Base-by-base conservation (phyloP, 305 asterid genomes). In the Fraxinus xanthoxyloides region DNA sequence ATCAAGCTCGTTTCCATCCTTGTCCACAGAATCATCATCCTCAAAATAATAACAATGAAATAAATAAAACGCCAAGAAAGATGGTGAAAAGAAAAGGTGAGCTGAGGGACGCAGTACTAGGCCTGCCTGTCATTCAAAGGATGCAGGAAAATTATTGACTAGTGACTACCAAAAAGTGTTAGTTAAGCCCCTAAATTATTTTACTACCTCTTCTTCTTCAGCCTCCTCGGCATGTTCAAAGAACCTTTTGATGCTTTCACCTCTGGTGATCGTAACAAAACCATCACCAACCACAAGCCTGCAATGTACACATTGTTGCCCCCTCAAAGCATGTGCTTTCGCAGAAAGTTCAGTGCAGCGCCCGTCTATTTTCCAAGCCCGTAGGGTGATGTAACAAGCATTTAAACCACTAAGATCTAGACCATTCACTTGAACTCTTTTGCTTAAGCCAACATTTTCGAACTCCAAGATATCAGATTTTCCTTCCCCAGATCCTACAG, bases 181-280 rank as follows among this genome's bases (percentile, higher is more conserved):
- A 74, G 43, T 28, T 13, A 75, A 79, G 75, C 81, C 70, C 74
- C 35, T 19, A 59, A 46, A 82, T 77, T 46, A 73, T 4, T 28
- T 72, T 31, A 56, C 36, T 85, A 95, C 99, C 98, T 97, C 99
- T 87, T 95, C 99, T 91, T 97, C 99, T 89, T 97, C 98, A 32
- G 97, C 97, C 88, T 93, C 98, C 91, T 95, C 98, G 43, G 99
- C 99, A 87, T 93, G 99, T 87, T 93, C 99, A 91, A 95, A 93
- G 89, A 95, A 94, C 89, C 91, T 90, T 84, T 87, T 88, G 82
- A 97, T 91, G 88, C 91, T 92, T 84, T 92, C 94, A 67, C 97
- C 98, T 76, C 90, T 87, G 69, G 90, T 83, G 75, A 95, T 93
- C 48, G 97, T 89, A 80, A 95, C 92, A 89, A 87, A 89, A 69